Evolutionary conservation across 768 basidiomycete genomes (phyloP), one percentile per base, ranked within the genome.

Genomic region (Podaxis sp.): DNA sequence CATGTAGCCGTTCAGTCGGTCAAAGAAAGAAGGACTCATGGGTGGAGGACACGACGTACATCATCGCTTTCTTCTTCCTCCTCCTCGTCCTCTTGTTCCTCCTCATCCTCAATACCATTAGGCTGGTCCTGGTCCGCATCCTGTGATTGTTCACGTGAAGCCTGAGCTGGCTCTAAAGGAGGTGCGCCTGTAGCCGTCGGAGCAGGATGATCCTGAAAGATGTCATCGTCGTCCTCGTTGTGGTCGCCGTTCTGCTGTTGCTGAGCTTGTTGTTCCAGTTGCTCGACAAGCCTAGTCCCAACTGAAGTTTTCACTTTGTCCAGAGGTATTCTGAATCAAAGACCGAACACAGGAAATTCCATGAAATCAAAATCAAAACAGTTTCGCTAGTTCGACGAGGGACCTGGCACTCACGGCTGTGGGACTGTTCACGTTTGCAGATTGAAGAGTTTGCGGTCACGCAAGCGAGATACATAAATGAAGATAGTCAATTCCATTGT

Each of bases 401-500:
- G 51, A 44, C 61, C 46, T 59, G 63, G 27, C 66, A 85, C 87
- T 87, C 78, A 88, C 87, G 82, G 81, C 77, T 84, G 80, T 54
- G 81, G 78, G 69, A 78, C 87, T 86, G 71, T 70, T 67, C 47
- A 36, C 11, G 53, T 44, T 51, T 60, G 64, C 64, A 69, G 67
- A 67, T 32, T 66, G 66, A 69, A 70, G 65, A 62, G 64, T 76
- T 77, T 67, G 77, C 78, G 74, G 71, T 68, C 70, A 70, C 79
- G 72, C 72, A 68, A 74, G 75, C 44, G 61, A 64, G 37, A 62
- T 66, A 61, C 62, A 69, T 61, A 62, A 64, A 70, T 68, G 68
- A 70, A 69, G 66, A 36, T 47, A 59, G 63, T 65, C 50, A 62
- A 65, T 62, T 66, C 57, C 50, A 62, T 58, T 61, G 62, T 50